Percentiles rank a stretch among this genome's conserved stretches.
Conservation (phyloP, 2,329 filamentous ascomycete genomes). For the Corynespora cassiicola region DNA sequence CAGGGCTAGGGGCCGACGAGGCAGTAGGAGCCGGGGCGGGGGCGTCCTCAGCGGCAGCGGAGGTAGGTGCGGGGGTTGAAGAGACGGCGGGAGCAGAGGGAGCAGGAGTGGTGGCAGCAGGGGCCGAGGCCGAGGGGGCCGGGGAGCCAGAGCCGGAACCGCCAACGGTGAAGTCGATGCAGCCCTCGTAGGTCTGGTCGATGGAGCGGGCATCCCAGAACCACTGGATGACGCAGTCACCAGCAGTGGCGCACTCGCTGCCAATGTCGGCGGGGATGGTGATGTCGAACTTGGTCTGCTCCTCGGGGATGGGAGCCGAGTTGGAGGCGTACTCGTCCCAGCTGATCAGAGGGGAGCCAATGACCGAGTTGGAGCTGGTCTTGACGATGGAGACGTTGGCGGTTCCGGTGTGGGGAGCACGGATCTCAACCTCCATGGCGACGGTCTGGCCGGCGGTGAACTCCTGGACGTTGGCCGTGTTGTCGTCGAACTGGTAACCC, state of each 20-base stretch:
- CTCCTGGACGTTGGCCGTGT: constrained; percentile 58
- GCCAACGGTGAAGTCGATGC: constrained; percentile 63
- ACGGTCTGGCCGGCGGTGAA: constrained; percentile 60
- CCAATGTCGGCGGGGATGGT: constrained; percentile 60
- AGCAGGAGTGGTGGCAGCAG: constrained; percentile 17
- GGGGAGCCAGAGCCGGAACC: constrained; percentile 36
- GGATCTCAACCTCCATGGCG: constrained; percentile 54
- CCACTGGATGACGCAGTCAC: constrained; percentile 66
- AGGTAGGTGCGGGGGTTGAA: constrained; percentile 13
- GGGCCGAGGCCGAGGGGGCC: constrained; percentile 10
- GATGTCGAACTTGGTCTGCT: constrained; percentile 59
- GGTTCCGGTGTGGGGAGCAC: constrained; percentile 60
- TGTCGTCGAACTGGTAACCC: constrained; percentile 64
- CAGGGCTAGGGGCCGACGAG: constrained; percentile 14
- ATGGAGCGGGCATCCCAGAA: constrained; percentile 64
- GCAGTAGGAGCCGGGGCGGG: constrained; percentile 14
- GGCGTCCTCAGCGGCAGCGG: constrained; percentile 10
- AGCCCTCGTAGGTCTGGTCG: constrained; percentile 68
- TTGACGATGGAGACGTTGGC: constrained; percentile 67
- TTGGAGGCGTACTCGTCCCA: constrained; percentile 64
- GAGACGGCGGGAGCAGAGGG: constrained; percentile 10
- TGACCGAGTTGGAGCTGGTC: constrained; percentile 58
- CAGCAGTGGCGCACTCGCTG: constrained; percentile 54
- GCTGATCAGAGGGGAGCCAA: constrained; percentile 61
- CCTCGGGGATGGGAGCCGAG: constrained; percentile 47